A percentile compares a stretch with the other conserved stretches of the same genome.
phyloP scores from a whole-genome alignment of 73 alveolate species.

The Blepharisma stoltei region DNA sequence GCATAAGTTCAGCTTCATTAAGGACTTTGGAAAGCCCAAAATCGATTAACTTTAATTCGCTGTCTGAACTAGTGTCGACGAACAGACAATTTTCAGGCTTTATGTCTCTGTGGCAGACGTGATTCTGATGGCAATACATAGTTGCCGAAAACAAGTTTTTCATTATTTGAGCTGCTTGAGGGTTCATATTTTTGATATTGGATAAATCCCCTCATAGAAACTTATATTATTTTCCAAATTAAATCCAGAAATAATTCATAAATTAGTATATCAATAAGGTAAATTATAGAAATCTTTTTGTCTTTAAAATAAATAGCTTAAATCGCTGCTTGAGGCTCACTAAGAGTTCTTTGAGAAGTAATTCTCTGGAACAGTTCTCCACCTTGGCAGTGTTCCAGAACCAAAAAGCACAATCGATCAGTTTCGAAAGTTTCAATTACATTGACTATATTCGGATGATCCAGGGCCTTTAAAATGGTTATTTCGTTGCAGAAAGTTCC shows the following conservation, averaged over 20 bases:
- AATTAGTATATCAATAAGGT: no score
- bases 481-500: constrained; percentile 61
- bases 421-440: constrained; percentile 70
- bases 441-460: constrained; percentile 79
- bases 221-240: no score
- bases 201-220: no score
- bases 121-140: constrained; percentile 41
- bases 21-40: constrained; percentile 82
- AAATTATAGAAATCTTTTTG: no score
- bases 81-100: constrained; percentile 92
- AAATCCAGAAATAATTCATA: no score
- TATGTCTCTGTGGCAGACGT: constrained; percentile 75
- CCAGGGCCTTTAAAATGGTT: constrained; percentile 55
- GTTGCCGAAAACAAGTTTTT: constrained; percentile 52
- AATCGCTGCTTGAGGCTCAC: constrained; percentile 57
- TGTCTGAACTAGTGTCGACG: constrained; percentile 60
- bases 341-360: constrained; percentile 35
- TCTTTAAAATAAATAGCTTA: no score
- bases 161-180: constrained; percentile 52
- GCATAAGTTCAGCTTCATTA: constrained; percentile 48
- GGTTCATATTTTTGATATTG: no score
- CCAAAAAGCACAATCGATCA: constrained; percentile 63
- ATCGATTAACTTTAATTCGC: constrained; percentile 85
- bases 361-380: constrained; percentile 58
- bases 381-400: constrained; percentile 72